Evolutionary conservation across 768 basidiomycete genomes (phyloP).

Genomic region (Termitomyces bulborhizus): DNA sequence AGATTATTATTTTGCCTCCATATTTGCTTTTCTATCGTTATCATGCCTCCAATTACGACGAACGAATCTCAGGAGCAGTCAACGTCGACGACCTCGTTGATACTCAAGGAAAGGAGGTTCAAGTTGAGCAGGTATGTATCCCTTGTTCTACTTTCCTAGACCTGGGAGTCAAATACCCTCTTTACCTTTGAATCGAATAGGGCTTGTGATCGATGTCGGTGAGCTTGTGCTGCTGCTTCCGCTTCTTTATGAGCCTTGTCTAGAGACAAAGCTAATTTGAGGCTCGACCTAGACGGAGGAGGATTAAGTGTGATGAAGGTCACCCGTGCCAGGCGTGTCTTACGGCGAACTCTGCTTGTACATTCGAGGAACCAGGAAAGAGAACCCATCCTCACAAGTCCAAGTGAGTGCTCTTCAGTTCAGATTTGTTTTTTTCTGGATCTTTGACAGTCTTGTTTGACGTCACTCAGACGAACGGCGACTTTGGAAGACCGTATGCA

Average conservation of each 20-base stretch:
- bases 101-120: conserved; percentile 77
- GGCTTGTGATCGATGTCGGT: conserved; percentile 90
- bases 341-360: conserved; percentile 76
- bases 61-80: conserved; percentile 37
- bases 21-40: conserved; percentile 25
- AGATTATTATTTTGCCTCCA: conserved; percentile 9
- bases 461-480: conserved; percentile 54
- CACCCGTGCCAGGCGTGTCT: conserved; percentile 86
- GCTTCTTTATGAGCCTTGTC: neutral
- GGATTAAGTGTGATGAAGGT: conserved; percentile 87
- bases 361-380: conserved; percentile 85
- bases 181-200: conserved; percentile 29
- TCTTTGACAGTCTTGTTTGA: conserved; percentile 2
- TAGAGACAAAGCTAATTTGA: neutral
- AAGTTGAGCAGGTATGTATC: conserved; percentile 73
- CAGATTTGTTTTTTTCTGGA: neutral
- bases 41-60: conserved; percentile 43
- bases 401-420: conserved; percentile 47
- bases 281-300: conserved; percentile 48
- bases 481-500: conserved; percentile 88
- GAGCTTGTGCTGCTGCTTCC: conserved; percentile 22
- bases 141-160: neutral
- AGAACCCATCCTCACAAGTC: conserved; percentile 84
- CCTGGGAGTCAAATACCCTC: neutral
- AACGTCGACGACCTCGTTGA: conserved; percentile 32